Evolutionary conservation across 768 basidiomycete genomes (phyloP).

Genomic region (Scleroderma citrinum): DNA sequence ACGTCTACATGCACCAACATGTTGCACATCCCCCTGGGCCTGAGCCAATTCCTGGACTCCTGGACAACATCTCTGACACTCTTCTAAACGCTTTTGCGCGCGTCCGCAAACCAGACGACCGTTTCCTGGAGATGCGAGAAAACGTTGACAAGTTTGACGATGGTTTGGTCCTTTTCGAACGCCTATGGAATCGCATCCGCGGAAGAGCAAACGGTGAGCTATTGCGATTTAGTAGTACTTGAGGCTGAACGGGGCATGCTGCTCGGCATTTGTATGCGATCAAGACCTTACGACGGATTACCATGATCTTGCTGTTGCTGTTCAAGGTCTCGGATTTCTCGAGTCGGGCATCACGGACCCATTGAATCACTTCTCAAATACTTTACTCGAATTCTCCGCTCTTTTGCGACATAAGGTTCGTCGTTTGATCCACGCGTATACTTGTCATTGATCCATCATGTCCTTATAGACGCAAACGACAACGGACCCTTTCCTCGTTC

Average conservation of each 20-base stretch:
- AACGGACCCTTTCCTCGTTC: slow-evolving; percentile 84
- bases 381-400: slow-evolving; percentile 90
- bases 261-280: no score
- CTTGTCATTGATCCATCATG: slow-evolving; percentile 1
- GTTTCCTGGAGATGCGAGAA: slow-evolving; percentile 90
- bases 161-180: slow-evolving; percentile 74
- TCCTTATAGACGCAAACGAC: slow-evolving; percentile 72
- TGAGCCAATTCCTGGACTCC: slow-evolving; percentile 72
- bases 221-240: no score
- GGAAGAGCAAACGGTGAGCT: slow-evolving; percentile 85
- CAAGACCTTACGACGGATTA: slow-evolving; percentile 97
- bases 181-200: slow-evolving; percentile 72
- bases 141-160: slow-evolving; percentile 95
- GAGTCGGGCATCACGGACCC: slow-evolving; percentile 99
- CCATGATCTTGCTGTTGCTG: slow-evolving; percentile 92
- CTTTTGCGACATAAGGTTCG: slow-evolving; percentile 77
- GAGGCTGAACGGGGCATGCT: no score
- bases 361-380: slow-evolving; percentile 94
- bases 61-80: slow-evolving; percentile 95
- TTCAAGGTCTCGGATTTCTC: slow-evolving; percentile 95
- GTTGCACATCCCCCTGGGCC: slow-evolving; percentile 85
- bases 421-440: slow-evolving; percentile 3
- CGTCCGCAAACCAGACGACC: slow-evolving; percentile 94
- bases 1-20: slow-evolving; percentile 96
- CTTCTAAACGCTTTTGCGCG: slow-evolving; percentile 93